phyloP scores from a whole-genome alignment of 768 basidiomycete species.

The Crassisporium funariophilum region DNA sequence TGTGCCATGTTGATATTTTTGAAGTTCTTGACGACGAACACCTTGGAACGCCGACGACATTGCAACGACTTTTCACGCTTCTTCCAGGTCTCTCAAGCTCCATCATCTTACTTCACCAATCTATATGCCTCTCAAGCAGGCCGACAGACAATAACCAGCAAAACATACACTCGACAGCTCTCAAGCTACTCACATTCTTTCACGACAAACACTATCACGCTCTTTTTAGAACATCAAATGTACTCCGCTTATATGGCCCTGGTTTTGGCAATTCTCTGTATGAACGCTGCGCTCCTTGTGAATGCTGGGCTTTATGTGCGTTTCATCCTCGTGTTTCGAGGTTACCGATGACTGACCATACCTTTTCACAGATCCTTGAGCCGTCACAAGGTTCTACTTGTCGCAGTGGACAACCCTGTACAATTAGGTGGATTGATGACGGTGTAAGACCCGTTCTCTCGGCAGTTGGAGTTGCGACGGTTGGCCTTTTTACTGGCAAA shows the following conservation, averaged over 20 bases:
- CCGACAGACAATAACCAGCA: constrained; percentile 6
- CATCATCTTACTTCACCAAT: constrained; percentile 1
- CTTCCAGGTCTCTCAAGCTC: constrained; percentile 7
- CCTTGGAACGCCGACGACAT: constrained; percentile 15
- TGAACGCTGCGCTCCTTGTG: constrained; percentile 27
- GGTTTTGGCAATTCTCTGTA: constrained; percentile 19
- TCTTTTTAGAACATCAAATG: constrained; percentile 17
- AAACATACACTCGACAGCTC: constrained; percentile 5
- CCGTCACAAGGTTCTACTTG: constrained; percentile 49
- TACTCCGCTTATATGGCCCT: constrained; percentile 14
- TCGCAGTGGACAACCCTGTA: constrained; percentile 54
- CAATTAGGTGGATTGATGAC: constrained; percentile 65
- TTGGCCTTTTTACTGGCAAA: constrained; percentile 61
- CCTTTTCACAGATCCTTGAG: constrained; percentile 19
- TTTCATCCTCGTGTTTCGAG: constrained; percentile 1
- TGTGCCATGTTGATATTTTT: too few species aligned
- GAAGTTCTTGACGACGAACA: constrained; percentile 19
- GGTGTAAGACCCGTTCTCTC: constrained; percentile 51
- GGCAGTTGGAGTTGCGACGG: constrained; percentile 51
- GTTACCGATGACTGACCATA: not conserved
- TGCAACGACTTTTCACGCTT: constrained; percentile 16
- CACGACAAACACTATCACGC: constrained; percentile 4
- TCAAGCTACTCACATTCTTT: constrained; percentile 9
- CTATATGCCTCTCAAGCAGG: constrained; percentile 8
- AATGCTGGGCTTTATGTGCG: constrained; percentile 46